These are phyloP conservation scores for Xylaria palmicola DNA, from an alignment of 495 filamentous ascomycete species.

Conservation along the genomic window DNA sequence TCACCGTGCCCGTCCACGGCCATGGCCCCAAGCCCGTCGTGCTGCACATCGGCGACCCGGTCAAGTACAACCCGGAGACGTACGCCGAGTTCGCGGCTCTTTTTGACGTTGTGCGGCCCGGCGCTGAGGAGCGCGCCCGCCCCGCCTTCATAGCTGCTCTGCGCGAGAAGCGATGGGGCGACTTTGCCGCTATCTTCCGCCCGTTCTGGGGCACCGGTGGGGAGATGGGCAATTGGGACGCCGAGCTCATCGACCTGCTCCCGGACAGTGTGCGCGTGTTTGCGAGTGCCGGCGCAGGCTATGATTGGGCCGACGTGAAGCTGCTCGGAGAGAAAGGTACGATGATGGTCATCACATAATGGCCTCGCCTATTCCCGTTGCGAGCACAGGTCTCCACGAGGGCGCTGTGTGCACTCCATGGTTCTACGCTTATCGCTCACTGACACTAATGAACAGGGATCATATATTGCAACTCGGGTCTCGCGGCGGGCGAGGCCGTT, in stretches of 20 bases:
- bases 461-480: slow-evolving; percentile 69
- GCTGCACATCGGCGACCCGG: slow-evolving; percentile 68
- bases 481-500: slow-evolving; percentile 67
- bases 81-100: slow-evolving; percentile 54
- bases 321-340: slow-evolving; percentile 65
- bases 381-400: no score
- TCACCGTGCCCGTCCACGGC: slow-evolving; percentile 20
- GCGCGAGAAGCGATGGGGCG: slow-evolving; percentile 62
- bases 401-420: no score
- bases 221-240: slow-evolving; percentile 77
- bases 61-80: slow-evolving; percentile 62
- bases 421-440: not conserved
- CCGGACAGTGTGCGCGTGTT: slow-evolving; percentile 65
- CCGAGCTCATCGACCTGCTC: slow-evolving; percentile 64
- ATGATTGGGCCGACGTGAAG: slow-evolving; percentile 74
- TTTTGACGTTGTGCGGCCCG: slow-evolving; percentile 60
- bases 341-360: slow-evolving; percentile 14
- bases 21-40: slow-evolving; percentile 41
- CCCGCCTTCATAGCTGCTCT: slow-evolving; percentile 62
- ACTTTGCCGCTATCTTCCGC: slow-evolving; percentile 71
- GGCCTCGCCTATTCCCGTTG: not conserved
- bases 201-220: slow-evolving; percentile 73
- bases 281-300: slow-evolving; percentile 72
- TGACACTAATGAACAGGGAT: slow-evolving; percentile 48
- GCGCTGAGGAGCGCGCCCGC: slow-evolving; percentile 50